Evolutionary conservation across 495 filamentous ascomycete genomes (phyloP).

Genomic region (Neurospora hispaniola): DNA sequence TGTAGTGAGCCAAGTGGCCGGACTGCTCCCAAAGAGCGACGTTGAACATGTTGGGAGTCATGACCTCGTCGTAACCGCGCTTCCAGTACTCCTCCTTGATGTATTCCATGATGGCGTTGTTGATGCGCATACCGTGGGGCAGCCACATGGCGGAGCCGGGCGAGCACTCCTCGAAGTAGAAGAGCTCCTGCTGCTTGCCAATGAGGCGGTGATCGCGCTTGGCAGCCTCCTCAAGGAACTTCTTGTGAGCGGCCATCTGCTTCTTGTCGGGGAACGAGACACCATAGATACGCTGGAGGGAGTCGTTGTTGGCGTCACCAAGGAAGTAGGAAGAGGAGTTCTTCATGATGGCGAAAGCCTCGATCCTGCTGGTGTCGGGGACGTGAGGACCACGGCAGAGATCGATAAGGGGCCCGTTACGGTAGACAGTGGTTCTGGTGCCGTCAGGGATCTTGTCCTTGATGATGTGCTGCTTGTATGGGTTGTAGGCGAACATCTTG

Average conservation of each 20-base stretch:
- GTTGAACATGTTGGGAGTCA: constrained; percentile 94
- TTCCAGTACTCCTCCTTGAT: constrained; percentile 83
- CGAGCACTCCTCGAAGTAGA: constrained; percentile 88
- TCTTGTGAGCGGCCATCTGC: constrained; percentile 76
- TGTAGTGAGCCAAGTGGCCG: constrained; percentile 92
- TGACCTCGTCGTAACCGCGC: constrained; percentile 88
- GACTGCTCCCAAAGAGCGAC: constrained; percentile 82
- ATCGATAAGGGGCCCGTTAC: constrained; percentile 47
- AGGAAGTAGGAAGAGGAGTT: constrained; percentile 96
- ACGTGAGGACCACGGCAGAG: constrained; percentile 63
- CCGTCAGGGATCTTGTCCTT: constrained; percentile 82
- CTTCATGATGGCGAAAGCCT: constrained; percentile 84
- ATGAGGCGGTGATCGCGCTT: constrained; percentile 89
- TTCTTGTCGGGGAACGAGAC: constrained; percentile 98
- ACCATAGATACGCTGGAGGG: constrained; percentile 89
- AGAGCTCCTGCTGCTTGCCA: constrained; percentile 89
- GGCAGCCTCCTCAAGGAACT: constrained; percentile 89
- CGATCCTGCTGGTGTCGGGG: constrained; percentile 82
- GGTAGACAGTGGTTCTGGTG: constrained; percentile 86
- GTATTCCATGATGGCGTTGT: constrained; percentile 75
- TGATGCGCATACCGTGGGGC: constrained; percentile 84
- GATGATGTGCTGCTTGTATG: constrained; percentile 82
- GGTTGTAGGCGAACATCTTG: constrained; percentile 92
- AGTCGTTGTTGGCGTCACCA: constrained; percentile 85
- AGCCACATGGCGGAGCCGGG: constrained; percentile 90